Conservation (phyloP, 805 yeast genomes). For the Debaryomyces hansenii region DNA sequence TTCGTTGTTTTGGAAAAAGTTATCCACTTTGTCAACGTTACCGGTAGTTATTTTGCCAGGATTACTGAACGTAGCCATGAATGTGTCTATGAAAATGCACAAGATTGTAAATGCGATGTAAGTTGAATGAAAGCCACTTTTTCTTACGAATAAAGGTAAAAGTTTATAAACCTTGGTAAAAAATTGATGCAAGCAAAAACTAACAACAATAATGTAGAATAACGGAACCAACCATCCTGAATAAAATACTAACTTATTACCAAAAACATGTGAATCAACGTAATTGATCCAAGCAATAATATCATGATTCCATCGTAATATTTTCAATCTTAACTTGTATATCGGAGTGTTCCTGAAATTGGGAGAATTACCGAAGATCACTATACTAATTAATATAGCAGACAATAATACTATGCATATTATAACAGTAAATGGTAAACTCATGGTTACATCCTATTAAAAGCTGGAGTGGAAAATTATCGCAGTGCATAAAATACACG, state of each 20-base stretch:
- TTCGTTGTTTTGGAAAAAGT: slow-evolving; percentile 42
- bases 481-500: background rate
- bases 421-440: slow-evolving; percentile 4
- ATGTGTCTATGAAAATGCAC: slow-evolving; percentile 33
- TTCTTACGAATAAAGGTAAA: slow-evolving; percentile 9
- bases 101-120: slow-evolving; percentile 32
- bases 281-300: slow-evolving; percentile 3
- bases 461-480: background rate
- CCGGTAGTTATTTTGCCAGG: slow-evolving; percentile 39
- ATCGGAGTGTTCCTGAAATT: slow-evolving; percentile 33
- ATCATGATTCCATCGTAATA: slow-evolving; percentile 7
- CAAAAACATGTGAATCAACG: slow-evolving; percentile 20
- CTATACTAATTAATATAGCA: slow-evolving; percentile 20
- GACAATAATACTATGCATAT: slow-evolving; percentile 6
- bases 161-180: slow-evolving; percentile 25
- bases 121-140: slow-evolving; percentile 9
- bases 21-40: slow-evolving; percentile 10
- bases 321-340: slow-evolving; percentile 18
- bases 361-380: slow-evolving; percentile 53
- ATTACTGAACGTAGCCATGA: slow-evolving; percentile 37
- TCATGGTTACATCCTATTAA: background rate
- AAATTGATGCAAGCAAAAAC: slow-evolving; percentile 32
- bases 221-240: slow-evolving; percentile 47
- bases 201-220: slow-evolving; percentile 37
- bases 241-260: slow-evolving; percentile 19